These are phyloP conservation scores for Penicillium thymicola DNA, from an alignment of 2,329 filamentous ascomycete species.

Conservation along the genomic window DNA sequence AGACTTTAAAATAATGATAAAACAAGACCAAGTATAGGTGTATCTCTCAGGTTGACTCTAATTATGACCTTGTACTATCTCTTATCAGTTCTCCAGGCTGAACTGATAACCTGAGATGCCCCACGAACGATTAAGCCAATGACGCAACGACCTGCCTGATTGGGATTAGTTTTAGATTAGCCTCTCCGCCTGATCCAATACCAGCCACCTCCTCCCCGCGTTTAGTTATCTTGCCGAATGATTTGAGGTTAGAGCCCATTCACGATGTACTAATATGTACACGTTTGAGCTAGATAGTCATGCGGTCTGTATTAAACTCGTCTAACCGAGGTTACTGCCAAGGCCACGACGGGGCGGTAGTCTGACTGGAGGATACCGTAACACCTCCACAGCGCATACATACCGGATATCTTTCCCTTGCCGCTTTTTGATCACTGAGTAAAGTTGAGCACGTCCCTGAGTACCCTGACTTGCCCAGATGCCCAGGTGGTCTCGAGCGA, in stretches of 20 bases:
- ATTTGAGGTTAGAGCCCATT: not conserved
- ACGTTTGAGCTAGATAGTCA: not conserved
- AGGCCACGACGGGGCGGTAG: not conserved
- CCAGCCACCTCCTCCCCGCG: conserved; percentile 7
- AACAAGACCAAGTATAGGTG: not conserved
- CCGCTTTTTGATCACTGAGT: too few relatives aligned
- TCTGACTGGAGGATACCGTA: not conserved
- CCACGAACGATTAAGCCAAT: not conserved
- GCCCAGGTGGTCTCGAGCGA: too few relatives aligned
- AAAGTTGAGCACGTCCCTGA: too few relatives aligned
- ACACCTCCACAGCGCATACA: not conserved
- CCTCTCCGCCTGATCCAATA: conserved; percentile 8
- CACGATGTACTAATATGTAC: not conserved
- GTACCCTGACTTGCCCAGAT: too few relatives aligned
- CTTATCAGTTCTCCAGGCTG: not conserved
- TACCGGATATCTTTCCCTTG: too few relatives aligned
- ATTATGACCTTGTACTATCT: not conserved
- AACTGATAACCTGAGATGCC: not conserved
- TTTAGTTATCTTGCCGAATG: not conserved
- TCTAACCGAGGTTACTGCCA: not conserved
- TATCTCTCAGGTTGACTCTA: not conserved
- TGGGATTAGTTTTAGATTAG: conserved; percentile 12
- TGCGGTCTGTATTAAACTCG: not conserved
- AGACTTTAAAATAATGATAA: not conserved
- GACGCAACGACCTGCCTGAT: conserved; percentile 13